phyloP scores from a whole-genome alignment of 768 basidiomycete species.

The Boletus eberwhitei region DNA sequence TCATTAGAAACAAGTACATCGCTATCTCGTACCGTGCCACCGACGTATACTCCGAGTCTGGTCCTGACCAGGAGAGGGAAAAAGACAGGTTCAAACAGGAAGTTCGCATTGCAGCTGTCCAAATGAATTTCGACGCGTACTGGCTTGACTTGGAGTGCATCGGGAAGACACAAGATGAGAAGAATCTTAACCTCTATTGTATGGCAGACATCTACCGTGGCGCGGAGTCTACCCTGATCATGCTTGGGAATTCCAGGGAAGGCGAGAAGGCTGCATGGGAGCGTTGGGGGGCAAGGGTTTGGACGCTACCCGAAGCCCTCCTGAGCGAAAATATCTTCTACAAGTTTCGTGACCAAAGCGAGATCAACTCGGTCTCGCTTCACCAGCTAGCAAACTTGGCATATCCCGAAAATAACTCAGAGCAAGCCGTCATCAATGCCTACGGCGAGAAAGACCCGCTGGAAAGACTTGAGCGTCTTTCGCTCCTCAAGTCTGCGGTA shows the following conservation, averaged over 20 bases:
- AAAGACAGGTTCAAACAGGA: constrained; percentile 5
- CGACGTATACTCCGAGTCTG: constrained; percentile 4
- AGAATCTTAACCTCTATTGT: constrained; percentile 16
- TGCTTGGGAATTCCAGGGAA: neutral
- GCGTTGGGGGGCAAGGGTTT: too few species aligned
- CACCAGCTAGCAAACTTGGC: constrained; percentile 15
- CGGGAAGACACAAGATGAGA: constrained; percentile 11
- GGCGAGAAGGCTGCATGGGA: too few species aligned
- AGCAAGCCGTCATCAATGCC: constrained; percentile 15
- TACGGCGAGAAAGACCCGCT: constrained; percentile 19
- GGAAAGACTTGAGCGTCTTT: constrained; percentile 17
- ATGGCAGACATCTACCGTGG: constrained; percentile 19
- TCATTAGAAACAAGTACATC: constrained; percentile 9
- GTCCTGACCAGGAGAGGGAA: neutral
- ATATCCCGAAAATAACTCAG: constrained; percentile 6
- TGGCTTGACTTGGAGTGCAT: constrained; percentile 21
- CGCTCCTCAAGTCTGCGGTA: constrained; percentile 16
- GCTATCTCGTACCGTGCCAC: constrained; percentile 16
- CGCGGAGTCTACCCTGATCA: constrained; percentile 13
- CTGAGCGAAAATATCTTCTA: neutral
- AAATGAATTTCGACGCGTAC: constrained; percentile 8
- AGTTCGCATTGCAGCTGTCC: constrained; percentile 1
- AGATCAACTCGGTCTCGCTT: neutral
- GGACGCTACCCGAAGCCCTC: neutral
- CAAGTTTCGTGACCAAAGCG: neutral